These are phyloP conservation scores for Trapa incisa DNA, from an alignment of 345 rosid genomes.

Conservation along the genomic window DNA sequence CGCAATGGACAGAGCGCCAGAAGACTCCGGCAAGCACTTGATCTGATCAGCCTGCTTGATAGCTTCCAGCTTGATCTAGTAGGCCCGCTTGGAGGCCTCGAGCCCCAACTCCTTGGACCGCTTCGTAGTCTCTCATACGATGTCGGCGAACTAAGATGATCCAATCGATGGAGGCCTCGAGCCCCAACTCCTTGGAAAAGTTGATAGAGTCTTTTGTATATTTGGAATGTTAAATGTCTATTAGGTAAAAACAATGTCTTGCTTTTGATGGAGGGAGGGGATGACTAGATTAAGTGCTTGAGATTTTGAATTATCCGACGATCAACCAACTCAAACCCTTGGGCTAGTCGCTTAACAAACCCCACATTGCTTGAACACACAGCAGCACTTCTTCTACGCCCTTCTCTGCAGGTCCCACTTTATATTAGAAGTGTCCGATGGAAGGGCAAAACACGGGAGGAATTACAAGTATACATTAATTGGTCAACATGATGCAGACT, in stretches of 20 bases:
- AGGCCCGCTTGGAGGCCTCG: conserved; percentile 49
- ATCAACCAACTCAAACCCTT: background rate
- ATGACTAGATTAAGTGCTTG: too few species aligned
- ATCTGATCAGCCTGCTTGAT: conserved; percentile 38
- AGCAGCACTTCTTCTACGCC: too few species aligned
- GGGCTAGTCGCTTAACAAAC: background rate
- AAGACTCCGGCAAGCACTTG: conserved; percentile 31
- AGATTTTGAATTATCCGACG: too few species aligned
- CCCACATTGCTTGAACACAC: background rate
- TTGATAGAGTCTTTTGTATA: too few species aligned
- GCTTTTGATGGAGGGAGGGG: too few species aligned
- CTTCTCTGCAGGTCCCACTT: too few species aligned
- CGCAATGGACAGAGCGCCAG: conserved; percentile 9
- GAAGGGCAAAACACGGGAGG: too few species aligned
- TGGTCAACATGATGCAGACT: too few species aligned
- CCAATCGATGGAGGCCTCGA: conserved; percentile 37
- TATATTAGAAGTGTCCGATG: too few species aligned
- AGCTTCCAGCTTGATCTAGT: conserved; percentile 37
- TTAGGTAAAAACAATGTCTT: too few species aligned
- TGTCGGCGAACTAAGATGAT: conserved; percentile 26
- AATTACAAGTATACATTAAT: too few species aligned
- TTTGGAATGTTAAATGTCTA: too few species aligned
- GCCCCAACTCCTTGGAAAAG: background rate
- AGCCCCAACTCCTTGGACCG: conserved; percentile 37
- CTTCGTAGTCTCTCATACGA: conserved; percentile 31